These are phyloP conservation scores for Wallacemonas sp. DNA, from an alignment of 208 protist genomes.

Conservation along the genomic window DNA sequence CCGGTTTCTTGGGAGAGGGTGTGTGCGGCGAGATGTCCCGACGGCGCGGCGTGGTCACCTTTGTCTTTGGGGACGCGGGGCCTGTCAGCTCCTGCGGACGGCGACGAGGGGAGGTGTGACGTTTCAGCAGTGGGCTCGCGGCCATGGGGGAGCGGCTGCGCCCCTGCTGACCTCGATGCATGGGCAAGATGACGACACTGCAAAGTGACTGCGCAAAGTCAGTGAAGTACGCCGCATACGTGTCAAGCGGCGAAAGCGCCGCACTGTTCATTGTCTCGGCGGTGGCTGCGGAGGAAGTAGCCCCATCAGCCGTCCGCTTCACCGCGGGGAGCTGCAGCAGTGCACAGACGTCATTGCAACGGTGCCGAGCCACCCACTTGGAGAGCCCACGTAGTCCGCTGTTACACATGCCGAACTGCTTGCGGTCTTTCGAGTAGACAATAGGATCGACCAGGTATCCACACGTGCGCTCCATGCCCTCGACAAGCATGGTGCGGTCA, in stretches of 20 bases:
- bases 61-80: background rate
- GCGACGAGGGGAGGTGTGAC: too few relatives aligned
- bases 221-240: slow-evolving; percentile 1
- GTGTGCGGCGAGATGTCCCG: background rate
- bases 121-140: background rate
- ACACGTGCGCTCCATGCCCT: slow-evolving; percentile 43
- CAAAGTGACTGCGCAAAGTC: slow-evolving; percentile 6
- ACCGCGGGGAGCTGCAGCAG: slow-evolving; percentile 2
- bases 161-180: background rate
- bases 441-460: slow-evolving; percentile 65
- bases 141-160: slow-evolving; percentile 2
- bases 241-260: background rate
- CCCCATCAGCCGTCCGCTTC: background rate
- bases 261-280: background rate
- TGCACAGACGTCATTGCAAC: slow-evolving; percentile 50
- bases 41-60: background rate
- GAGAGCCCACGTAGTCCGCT: slow-evolving; percentile 37
- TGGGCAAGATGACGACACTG: slow-evolving; percentile 3
- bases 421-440: slow-evolving; percentile 45
- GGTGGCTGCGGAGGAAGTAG: background rate
- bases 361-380: slow-evolving; percentile 41
- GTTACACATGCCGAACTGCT: slow-evolving; percentile 63
- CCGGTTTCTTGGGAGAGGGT: background rate
- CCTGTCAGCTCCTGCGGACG: background rate
- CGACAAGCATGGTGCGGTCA: slow-evolving; percentile 27